Percentiles rank a stretch among this genome's conserved stretches.
These are phyloP conservation scores for Porodaedalea pini DNA, from an alignment of 1,284 basidiomycete genomes.

Conservation along the genomic window DNA sequence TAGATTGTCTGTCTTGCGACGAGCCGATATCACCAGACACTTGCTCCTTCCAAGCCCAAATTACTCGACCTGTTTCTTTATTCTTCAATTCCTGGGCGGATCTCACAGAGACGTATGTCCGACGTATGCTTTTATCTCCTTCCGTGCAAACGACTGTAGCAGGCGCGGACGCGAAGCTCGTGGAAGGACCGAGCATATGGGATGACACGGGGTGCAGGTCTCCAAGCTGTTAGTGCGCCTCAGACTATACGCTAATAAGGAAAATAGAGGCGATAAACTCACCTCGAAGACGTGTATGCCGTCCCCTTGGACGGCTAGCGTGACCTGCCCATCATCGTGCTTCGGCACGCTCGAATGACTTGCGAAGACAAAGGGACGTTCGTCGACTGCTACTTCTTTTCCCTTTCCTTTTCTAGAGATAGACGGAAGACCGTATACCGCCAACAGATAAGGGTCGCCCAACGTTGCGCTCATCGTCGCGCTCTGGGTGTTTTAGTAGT, in stretches of 20 bases:
- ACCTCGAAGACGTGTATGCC: conserved; percentile 72
- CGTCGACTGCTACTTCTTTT: conserved; percentile 24
- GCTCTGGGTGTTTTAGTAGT: not conserved
- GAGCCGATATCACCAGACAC: conserved; percentile 36
- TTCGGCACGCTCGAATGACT: conserved; percentile 36
- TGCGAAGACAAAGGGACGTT: conserved; percentile 37
- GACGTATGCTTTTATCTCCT: conserved; percentile 37
- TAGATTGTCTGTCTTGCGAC: conserved; percentile 37
- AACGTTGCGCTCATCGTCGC: conserved; percentile 44
- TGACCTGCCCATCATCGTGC: conserved; percentile 51
- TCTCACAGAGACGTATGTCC: conserved; percentile 54
- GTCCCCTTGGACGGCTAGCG: conserved; percentile 63
- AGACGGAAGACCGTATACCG: conserved; percentile 41
- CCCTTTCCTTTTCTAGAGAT: conserved; percentile 23
- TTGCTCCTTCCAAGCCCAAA: conserved; percentile 63
- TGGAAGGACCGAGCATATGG: conserved; percentile 62
- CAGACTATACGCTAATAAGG: not conserved
- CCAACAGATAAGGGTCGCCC: conserved; percentile 58
- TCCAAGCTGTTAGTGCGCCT: conserved; percentile 44
- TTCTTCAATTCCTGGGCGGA: conserved; percentile 42
- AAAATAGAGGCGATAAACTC: conserved; percentile 29
- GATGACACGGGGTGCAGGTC: conserved; percentile 63
- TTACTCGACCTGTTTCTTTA: conserved; percentile 42
- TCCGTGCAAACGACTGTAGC: conserved; percentile 40
- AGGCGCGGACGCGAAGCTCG: conserved; percentile 56